These are phyloP conservation scores for Choiromyces venosus DNA, from an alignment of 495 filamentous ascomycete species.

Conservation along the genomic window DNA sequence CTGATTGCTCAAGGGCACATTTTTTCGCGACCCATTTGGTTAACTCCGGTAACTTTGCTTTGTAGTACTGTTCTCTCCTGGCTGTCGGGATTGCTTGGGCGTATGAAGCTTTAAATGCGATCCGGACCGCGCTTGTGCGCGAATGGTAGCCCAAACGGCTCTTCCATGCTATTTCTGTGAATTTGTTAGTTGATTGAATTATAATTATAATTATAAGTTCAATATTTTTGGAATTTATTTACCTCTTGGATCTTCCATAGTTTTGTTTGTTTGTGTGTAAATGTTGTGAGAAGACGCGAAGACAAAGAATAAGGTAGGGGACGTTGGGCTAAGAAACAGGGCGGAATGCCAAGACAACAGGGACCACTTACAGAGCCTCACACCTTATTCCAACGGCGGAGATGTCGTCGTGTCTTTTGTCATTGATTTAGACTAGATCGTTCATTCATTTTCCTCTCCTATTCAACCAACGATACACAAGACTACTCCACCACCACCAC, in stretches of 20 bases:
- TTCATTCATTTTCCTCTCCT: background rate
- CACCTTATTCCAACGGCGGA: background rate
- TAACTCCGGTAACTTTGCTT: constrained; percentile 10
- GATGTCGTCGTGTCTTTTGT: background rate
- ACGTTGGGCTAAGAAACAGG: background rate
- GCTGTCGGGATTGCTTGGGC: constrained; percentile 22
- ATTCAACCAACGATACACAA: background rate
- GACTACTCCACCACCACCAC: background rate
- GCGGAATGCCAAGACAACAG: background rate
- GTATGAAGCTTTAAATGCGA: constrained; percentile 24
- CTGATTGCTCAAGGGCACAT: background rate
- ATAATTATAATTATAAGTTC: background rate
- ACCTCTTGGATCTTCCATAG: constrained; percentile 27
- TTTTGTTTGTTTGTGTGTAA: background rate
- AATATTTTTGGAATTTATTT: background rate
- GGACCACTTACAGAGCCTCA: background rate
- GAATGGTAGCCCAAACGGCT: constrained; percentile 22
- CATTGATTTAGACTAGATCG: background rate
- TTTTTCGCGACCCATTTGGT: constrained; percentile 7
- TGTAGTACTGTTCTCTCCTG: constrained; percentile 15
- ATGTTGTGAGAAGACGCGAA: background rate
- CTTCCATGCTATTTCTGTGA: constrained; percentile 19
- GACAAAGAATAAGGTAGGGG: background rate
- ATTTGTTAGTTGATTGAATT: background rate
- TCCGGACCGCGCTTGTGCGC: constrained; percentile 19